A percentile compares a stretch with the other conserved stretches of the same genome.
phyloP scores from a whole-genome alignment of 192 early-diverging fungal species.

The Coemansia sp. region DNA sequence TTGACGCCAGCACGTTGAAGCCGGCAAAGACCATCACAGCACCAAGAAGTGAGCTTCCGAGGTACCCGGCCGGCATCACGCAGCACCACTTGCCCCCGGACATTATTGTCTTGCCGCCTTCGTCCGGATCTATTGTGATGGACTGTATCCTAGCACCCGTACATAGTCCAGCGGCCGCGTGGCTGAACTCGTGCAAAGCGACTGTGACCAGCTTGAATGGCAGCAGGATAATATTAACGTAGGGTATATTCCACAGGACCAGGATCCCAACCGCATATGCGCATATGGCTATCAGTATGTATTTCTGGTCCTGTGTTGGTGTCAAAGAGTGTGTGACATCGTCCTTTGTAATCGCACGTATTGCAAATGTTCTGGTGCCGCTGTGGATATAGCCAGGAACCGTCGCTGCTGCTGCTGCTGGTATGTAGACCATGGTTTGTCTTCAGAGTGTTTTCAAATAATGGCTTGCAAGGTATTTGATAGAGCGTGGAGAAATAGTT shows the following conservation, averaged over 20 bases:
- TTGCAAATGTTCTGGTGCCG: slow-evolving; percentile 1
- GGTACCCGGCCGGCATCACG: slow-evolving; percentile 86
- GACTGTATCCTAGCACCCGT: slow-evolving; percentile 90
- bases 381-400: neutral
- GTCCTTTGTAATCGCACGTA: slow-evolving; percentile 26
- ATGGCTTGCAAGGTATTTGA: neutral
- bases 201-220: slow-evolving; percentile 96
- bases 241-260: slow-evolving; percentile 85
- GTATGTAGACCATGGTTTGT: neutral
- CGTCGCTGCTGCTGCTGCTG: neutral
- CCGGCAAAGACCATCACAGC: slow-evolving; percentile 91
- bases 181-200: slow-evolving; percentile 93
- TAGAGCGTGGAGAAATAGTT: neutral
- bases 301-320: slow-evolving; percentile 46
- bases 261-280: slow-evolving; percentile 68
- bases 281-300: slow-evolving; percentile 56
- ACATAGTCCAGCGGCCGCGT: slow-evolving; percentile 80
- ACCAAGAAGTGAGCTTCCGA: slow-evolving; percentile 86
- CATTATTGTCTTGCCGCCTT: slow-evolving; percentile 88
- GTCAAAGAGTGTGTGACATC: slow-evolving; percentile 40
- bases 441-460: neutral
- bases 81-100: slow-evolving; percentile 79
- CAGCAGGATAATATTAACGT: slow-evolving; percentile 79
- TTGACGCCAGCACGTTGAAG: slow-evolving; percentile 85
- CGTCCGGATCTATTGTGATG: slow-evolving; percentile 88